These are phyloP conservation scores for Boletus semigastroideus DNA, from an alignment of 1,284 basidiomycete genomes.

Conservation along the genomic window DNA sequence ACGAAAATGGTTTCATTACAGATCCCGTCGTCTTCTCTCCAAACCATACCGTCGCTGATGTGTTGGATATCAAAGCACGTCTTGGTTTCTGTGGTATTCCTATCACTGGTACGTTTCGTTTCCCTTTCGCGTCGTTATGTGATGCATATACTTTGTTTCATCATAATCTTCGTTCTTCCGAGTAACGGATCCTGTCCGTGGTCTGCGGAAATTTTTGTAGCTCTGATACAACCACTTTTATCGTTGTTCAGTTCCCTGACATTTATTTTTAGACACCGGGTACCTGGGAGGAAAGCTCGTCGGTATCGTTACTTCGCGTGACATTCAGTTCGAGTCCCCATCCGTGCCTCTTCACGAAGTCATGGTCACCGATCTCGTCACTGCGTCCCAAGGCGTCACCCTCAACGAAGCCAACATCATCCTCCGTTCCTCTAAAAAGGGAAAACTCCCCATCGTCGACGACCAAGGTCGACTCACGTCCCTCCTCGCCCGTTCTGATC, in stretches of 20 bases:
- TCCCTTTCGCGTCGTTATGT: constrained; percentile 11
- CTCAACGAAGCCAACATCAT: constrained; percentile 93
- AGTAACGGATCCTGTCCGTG: constrained; percentile 68
- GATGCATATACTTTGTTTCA: constrained; percentile 49
- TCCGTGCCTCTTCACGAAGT: constrained; percentile 74
- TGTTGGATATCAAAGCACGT: constrained; percentile 89
- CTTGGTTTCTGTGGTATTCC: constrained; percentile 98
- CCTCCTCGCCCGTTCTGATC: constrained; percentile 92
- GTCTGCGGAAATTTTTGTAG: constrained; percentile 59
- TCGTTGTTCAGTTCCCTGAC: constrained; percentile 22
- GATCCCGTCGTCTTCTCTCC: constrained; percentile 90
- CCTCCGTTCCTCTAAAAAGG: constrained; percentile 96
- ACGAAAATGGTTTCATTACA: constrained; percentile 98
- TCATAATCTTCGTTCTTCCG: constrained; percentile 88
- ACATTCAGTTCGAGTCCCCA: constrained; percentile 89
- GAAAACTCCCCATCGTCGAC: constrained; percentile 93
- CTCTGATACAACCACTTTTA: constrained; percentile 32
- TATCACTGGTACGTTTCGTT: constrained; percentile 78
- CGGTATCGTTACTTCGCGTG: constrained; percentile 96
- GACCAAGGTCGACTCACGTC: constrained; percentile 73
- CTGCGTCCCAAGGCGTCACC: constrained; percentile 83
- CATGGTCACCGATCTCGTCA: constrained; percentile 89
- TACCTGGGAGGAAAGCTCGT: constrained; percentile 87
- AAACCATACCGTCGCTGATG: constrained; percentile 80
- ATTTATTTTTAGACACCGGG: constrained; percentile 69